phyloP scores from a whole-genome alignment of 768 basidiomycete genomes.

The Lactifluus piperatus region DNA sequence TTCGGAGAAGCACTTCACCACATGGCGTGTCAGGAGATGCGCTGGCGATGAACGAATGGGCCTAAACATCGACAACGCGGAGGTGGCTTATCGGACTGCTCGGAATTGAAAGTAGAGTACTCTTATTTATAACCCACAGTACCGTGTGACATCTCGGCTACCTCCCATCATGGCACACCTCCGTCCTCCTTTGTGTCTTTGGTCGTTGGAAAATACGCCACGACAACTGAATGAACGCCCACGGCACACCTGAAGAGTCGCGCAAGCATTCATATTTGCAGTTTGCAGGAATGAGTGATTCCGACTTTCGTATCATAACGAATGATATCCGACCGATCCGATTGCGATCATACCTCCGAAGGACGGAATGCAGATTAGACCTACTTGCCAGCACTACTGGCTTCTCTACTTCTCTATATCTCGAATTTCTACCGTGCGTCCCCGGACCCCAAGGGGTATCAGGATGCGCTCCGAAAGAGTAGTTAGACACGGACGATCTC shows the following conservation, averaged over 20 bases:
- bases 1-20: background rate
- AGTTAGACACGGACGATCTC: background rate
- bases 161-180: too few relatives aligned
- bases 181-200: too few relatives aligned
- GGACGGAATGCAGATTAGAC: background rate
- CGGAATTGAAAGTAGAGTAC: too few relatives aligned
- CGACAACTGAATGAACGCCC: too few relatives aligned
- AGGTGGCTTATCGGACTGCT: background rate
- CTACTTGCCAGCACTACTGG: background rate
- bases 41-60: background rate
- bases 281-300: too few relatives aligned
- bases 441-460: background rate
- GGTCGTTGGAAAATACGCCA: too few relatives aligned
- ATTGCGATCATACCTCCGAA: too few relatives aligned
- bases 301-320: background rate
- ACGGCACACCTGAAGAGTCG: too few relatives aligned
- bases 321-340: background rate
- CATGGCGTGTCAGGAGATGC: background rate
- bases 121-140: conserved; percentile 5
- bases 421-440: background rate
- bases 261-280: too few relatives aligned
- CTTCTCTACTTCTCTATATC: background rate
- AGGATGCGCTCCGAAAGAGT: background rate
- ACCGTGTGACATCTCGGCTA: background rate
- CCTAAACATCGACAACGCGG: background rate